Evolutionary conservation across 2,329 filamentous ascomycete species (phyloP), one percentile per base, ranked within the genome.

Genomic region (Fusarium pininemorale): DNA sequence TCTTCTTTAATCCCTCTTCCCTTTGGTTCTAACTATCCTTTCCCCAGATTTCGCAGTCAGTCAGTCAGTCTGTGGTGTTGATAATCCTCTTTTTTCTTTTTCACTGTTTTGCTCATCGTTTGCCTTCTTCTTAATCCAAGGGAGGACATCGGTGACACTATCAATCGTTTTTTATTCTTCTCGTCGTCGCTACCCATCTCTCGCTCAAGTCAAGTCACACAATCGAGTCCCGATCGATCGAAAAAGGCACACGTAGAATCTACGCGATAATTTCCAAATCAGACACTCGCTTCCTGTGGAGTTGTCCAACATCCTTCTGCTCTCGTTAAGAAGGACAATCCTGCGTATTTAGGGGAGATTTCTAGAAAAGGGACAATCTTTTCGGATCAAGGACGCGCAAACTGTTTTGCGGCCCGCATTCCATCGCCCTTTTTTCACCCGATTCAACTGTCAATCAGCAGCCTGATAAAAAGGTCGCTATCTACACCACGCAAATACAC

Each of bases 1-100:
- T 64, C 68, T 66, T 55, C 63, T 60, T 66, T 74, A 71, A 75
- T 77, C 65, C 73, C 73, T 74, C 63, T 59, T 53, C 51, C 24
- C 20, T 38, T 38, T 22, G 48, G 12, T 35, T 51, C 57, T 24
- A 24, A 24, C 24, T 38, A 37, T 53, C 51, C 38, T 42, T 70
- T 59, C 47, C 67, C 66, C 65, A 47, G 66, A 66, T 59, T 70
- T 44, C 41, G 26, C 56, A 54, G 38, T 56, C 65, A 63, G 58
- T 45, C 18, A 24, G 24, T 24, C 24, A 24, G 38, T 13, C 30
- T 57, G 63, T 50, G 47, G 59, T 50, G 53, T 69, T 63, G 71
- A 63, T 59, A 63, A 71, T 73, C 45, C 26, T 65, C 48, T 53
- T 62, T 50, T 67, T 57, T 37, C 51, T n/a, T 63, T 61, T 68